Base-by-base conservation (phyloP, 2,329 filamentous ascomycete genomes). In the Ascochyta lentis region DNA sequence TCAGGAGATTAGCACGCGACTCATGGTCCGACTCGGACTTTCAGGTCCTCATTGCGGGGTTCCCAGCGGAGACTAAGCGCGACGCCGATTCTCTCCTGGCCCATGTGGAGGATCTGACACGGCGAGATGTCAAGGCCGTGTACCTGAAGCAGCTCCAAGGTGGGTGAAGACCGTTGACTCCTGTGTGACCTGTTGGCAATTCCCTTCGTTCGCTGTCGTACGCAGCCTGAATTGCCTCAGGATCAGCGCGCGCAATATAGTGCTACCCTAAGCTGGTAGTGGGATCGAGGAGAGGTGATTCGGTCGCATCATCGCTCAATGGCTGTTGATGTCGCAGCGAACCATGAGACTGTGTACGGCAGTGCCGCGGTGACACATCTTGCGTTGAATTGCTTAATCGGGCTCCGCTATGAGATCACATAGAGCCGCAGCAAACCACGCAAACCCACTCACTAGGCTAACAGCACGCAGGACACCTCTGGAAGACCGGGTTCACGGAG, bases 91-190 rank as follows among this genome's bases (percentile, higher is more conserved):
- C 84, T 22, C 81, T 94, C 54, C 80, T 85, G 61, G 80, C 83
- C 13, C 89, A 93, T 75, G 86, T 91, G 57, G 78, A 83, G 62
- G 87, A 92, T 68, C 83, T 94, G 60, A 88, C 91, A 67, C 78
- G 81, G 57, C 83, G 83, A 59, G 90, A 95, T 71, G 81, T 91
- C 69, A 95, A 94, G 77, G 81, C 87, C 56, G 79, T 89, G 38
- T 92, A 92, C 75, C 81, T 93, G 60, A 95, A 95, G 79, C 85
- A 85, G 55, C 84, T 94, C 39, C 90, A 95, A 78, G 73, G 71
- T 75, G 57, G 63, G 70, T 66, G 48, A 49, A 56, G 45, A 54
- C 44, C 54, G 34, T 59, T 40, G 40, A 40, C 19, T 24, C 47
- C 40, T 57, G 59, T 67, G 57, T 40, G 60, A 37, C 56, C 38